phyloP scores from a whole-genome alignment of 139 green algal species.

The Haematococcus lacustris region DNA sequence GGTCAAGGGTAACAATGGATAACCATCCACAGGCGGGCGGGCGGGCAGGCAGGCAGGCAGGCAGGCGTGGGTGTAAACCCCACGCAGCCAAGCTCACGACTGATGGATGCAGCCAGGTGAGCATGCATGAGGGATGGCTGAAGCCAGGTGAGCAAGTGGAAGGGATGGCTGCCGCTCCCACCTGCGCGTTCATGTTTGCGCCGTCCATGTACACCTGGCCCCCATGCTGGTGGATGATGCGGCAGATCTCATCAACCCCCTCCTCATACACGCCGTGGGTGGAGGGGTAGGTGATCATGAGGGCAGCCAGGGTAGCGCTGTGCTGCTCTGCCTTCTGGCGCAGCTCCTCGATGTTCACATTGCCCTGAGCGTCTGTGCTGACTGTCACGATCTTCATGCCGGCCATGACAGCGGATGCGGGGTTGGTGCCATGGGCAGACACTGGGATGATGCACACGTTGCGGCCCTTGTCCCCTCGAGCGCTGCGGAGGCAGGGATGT shows the following conservation, averaged over 20 bases:
- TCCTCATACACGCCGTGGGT: conserved; percentile 98
- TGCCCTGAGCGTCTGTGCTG: conserved; percentile 48
- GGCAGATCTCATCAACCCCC: conserved; percentile 92
- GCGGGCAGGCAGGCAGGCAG: too few relatives aligned
- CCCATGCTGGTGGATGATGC: conserved; percentile 88
- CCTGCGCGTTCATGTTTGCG: conserved; percentile 99
- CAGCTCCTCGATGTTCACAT: conserved; percentile 92
- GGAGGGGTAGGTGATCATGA: conserved; percentile 99
- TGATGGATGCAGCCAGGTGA: too few relatives aligned
- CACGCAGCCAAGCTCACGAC: too few relatives aligned
- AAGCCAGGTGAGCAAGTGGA: too few relatives aligned
- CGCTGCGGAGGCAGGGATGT: too few relatives aligned
- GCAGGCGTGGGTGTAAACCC: too few relatives aligned
- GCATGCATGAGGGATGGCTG: too few relatives aligned
- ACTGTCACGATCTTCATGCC: conserved; percentile 95
- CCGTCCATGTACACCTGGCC: conserved; percentile 99
- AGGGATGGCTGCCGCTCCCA: too few relatives aligned
- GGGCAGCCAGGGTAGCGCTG: conserved; percentile 88
- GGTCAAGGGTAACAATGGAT: too few relatives aligned
- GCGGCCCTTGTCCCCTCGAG: conserved; percentile 22
- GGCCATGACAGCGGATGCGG: conserved; percentile 91
- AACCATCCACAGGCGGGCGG: too few relatives aligned
- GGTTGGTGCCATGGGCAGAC: conserved; percentile 96
- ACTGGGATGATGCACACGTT: conserved; percentile 99
- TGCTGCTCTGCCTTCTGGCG: conserved; percentile 63